phyloP scores from a whole-genome alignment of 106 monocot genomes.

The Dioscorea dumetorum region DNA sequence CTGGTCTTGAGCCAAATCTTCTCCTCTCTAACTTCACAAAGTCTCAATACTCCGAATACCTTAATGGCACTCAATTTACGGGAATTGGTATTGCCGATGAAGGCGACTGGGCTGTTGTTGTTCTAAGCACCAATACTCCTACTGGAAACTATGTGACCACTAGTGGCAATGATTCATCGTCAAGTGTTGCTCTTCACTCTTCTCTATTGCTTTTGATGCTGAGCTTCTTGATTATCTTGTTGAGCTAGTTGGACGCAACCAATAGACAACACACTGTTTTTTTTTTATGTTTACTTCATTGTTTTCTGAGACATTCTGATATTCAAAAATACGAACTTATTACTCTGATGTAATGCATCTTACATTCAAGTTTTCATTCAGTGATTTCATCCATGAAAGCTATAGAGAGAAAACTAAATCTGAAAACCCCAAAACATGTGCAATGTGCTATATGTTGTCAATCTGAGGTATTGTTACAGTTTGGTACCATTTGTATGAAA shows the following conservation, averaged over 20 bases:
- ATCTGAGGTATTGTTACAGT: too few species aligned
- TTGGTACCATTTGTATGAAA: too few species aligned
- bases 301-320: not conserved
- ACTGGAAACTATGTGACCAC: constrained; percentile 27
- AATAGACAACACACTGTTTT: not conserved
- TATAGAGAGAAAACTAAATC: too few species aligned
- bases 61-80: constrained; percentile 46
- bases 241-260: constrained; percentile 8
- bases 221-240: constrained; percentile 13
- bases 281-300: not conserved
- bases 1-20: constrained; percentile 30
- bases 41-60: constrained; percentile 51
- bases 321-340: not conserved
- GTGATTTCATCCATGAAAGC: not conserved
- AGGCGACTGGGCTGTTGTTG: constrained; percentile 81
- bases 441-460: too few species aligned
- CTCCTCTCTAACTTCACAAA: constrained; percentile 84
- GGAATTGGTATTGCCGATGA: constrained; percentile 70
- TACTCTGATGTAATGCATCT: not conserved
- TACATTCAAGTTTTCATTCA: not conserved
- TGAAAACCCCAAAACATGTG: too few species aligned
- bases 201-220: constrained; percentile 25
- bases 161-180: constrained; percentile 7
- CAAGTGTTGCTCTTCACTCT: constrained; percentile 1
- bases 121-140: constrained; percentile 63